These are phyloP conservation scores for Xylaria sp. DNA, from an alignment of 2,329 filamentous ascomycete species.

Conservation along the genomic window DNA sequence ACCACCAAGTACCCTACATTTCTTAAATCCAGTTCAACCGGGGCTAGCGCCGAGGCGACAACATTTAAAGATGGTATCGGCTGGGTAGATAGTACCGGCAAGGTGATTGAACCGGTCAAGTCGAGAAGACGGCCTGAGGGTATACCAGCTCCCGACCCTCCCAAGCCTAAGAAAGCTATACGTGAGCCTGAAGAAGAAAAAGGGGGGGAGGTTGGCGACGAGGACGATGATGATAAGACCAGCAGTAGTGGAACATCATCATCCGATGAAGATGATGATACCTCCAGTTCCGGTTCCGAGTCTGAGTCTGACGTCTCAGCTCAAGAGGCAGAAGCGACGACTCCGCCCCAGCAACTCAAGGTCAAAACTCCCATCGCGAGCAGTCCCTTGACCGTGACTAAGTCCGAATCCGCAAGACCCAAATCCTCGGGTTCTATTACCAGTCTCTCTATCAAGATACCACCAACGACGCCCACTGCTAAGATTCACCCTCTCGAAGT, in stretches of 20 bases:
- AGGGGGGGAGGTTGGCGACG: constrained; percentile 29
- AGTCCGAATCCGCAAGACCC: constrained; percentile 54
- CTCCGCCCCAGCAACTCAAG: constrained; percentile 40
- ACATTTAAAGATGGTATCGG: constrained; percentile 86
- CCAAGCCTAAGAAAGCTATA: constrained; percentile 31
- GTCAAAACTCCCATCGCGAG: constrained; percentile 36
- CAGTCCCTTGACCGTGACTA: constrained; percentile 35
- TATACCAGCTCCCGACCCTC: constrained; percentile 43
- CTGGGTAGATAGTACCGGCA: constrained; percentile 85
- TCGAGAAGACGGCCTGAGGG: constrained; percentile 50
- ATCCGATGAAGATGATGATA: constrained; percentile 47
- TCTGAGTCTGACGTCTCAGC: constrained; percentile 46
- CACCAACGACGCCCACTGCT: constrained; percentile 57
- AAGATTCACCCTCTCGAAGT: constrained; percentile 87
- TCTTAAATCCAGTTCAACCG: constrained; percentile 68
- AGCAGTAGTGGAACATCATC: constrained; percentile 54
- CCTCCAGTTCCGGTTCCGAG: constrained; percentile 39
- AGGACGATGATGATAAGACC: constrained; percentile 49
- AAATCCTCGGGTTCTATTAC: constrained; percentile 63
- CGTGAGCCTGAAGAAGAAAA: constrained; percentile 32
- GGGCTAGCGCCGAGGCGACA: constrained; percentile 57
- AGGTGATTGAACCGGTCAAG: constrained; percentile 73
- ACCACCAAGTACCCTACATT: constrained; percentile 86
- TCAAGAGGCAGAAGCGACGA: constrained; percentile 35
- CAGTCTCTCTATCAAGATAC: constrained; percentile 67